Base-by-base conservation (phyloP, 1,284 basidiomycete genomes). In the Melampsora larici-populina region DNA sequence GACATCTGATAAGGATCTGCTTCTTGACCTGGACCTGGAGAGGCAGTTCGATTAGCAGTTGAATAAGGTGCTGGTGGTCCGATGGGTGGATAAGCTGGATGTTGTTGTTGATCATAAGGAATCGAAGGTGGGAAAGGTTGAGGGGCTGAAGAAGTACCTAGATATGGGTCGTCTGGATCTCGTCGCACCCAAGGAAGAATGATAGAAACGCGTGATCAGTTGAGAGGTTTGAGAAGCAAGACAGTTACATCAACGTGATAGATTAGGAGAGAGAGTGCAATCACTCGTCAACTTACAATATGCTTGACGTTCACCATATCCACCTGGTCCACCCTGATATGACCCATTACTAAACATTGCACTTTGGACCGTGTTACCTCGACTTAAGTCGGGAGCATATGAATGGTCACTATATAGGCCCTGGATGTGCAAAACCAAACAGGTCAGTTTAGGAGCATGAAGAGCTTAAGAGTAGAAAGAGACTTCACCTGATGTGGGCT, bases 101-200 rank as follows among this genome's bases (percentile, higher is more conserved):
- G n/a, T n/a, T n/a, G n/a, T n/a, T n/a, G n/a, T n/a, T 48, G 43
- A 8, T 70, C 68, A 31, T 70, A 48, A 24, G 64, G 49, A 74
- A 79, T 29, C 40, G 67, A 75, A 17, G 72, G 77, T 1, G 79
- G 80, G 26, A 79, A 69, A 2, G 78, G 79, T 63, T 79, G 77
- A 31, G 80, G 81, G 5, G 79, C 60, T 7, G 79, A 73, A n/a
- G 66, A 74, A 0, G 78, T 76, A 5, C 78, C 79, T 8, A 80
- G 79, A 70, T 79, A 80, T 33, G 79, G 75, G 58, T 81, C 79
- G 67, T 79, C 79, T 76, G 51, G 21, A 24, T 29, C 60, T 49
- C n/a, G 36, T n/a, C 21, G 21, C 55, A 15, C 21, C 17, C 40
- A 60, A 55, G 51, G 43, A 65, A 33, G 40, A 21, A 8, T 33